Percentiles rank a stretch among this genome's conserved stretches.
phyloP scores from a whole-genome alignment of 805 yeast species.

The Zygotorulaspora danielsina region DNA sequence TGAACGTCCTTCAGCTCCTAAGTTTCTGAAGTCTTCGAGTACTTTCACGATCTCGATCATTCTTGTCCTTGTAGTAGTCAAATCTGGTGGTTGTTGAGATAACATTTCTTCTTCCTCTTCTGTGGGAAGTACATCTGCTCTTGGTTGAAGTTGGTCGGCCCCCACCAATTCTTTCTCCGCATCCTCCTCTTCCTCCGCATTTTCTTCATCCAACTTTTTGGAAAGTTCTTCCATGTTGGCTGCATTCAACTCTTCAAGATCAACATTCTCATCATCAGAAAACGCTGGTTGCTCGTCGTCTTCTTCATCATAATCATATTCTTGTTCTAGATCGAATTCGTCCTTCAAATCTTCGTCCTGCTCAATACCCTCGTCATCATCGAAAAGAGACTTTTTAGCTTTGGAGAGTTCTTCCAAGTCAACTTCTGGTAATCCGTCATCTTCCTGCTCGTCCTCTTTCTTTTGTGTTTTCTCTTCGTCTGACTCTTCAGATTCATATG shows the following conservation, averaged over 20 bases:
- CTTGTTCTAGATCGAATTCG: conserved; percentile 54
- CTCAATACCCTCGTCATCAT: conserved; percentile 35
- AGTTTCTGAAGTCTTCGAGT: conserved; percentile 76
- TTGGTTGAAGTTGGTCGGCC: conserved; percentile 57
- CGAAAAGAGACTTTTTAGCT: conserved; percentile 72
- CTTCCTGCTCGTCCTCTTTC: conserved; percentile 25
- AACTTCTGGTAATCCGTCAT: conserved; percentile 56
- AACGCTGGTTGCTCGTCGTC: conserved; percentile 60
- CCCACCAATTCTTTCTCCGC: conserved; percentile 60
- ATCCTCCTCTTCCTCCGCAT: conserved; percentile 55
- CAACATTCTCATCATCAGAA: conserved; percentile 67
- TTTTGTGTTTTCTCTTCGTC: conserved; percentile 25
- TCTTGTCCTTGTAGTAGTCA: conserved; percentile 81
- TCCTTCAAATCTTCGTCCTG: conserved; percentile 35
- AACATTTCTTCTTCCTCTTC: conserved; percentile 58
- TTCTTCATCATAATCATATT: conserved; percentile 37
- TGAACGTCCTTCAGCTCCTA: conserved; percentile 81
- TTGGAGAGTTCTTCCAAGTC: conserved; percentile 61
- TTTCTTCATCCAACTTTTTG: conserved; percentile 56
- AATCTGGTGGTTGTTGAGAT: conserved; percentile 59
- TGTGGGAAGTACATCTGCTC: conserved; percentile 73
- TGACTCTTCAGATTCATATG: conserved; percentile 17
- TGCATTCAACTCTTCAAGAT: conserved; percentile 68
- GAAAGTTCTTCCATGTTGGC: conserved; percentile 81
- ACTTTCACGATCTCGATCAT: conserved; percentile 94